Conservation (phyloP, 2,329 filamentous ascomycete species). For the Sordariomycetes sp. region DNA sequence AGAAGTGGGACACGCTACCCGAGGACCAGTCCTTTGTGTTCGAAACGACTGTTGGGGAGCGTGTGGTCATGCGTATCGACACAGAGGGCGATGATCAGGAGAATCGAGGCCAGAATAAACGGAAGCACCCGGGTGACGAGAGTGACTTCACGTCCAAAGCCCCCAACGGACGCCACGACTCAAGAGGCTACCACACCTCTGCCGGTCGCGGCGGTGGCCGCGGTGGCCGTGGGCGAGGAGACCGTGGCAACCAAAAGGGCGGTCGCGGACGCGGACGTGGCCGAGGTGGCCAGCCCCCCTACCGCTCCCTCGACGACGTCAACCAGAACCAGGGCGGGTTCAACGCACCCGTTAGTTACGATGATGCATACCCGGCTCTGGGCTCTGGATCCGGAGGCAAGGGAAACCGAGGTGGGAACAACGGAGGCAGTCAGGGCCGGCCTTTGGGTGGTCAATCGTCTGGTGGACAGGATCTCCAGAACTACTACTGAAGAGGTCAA, state of each 20-base stretch:
- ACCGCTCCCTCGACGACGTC: conserved; percentile 61
- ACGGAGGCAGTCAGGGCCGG: conserved; percentile 9
- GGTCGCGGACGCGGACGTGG: conserved; percentile 33
- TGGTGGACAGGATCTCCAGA: conserved; percentile 26
- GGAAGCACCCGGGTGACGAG: conserved; percentile 45
- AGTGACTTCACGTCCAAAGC: too few relatives aligned
- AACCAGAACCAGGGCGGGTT: conserved; percentile 32
- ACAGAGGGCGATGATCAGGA: conserved; percentile 58
- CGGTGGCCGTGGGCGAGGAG: conserved; percentile 24
- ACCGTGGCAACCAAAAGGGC: conserved; percentile 23
- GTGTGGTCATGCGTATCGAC: conserved; percentile 74
- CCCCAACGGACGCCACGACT: conserved; percentile 29
- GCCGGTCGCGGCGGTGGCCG: conserved; percentile 29
- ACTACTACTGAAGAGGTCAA: conserved; percentile 27
- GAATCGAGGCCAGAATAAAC: conserved; percentile 49
- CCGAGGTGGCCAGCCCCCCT: conserved; percentile 41
- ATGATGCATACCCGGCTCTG: conserved; percentile 34
- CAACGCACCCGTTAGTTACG: conserved; percentile 35
- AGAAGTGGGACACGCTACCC: conserved; percentile 71
- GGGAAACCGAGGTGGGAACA: background rate
- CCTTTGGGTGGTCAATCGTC: conserved; percentile 12
- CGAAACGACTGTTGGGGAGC: conserved; percentile 79
- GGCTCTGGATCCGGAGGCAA: too few relatives aligned
- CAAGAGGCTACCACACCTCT: conserved; percentile 29
- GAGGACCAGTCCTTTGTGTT: conserved; percentile 65